phyloP scores from a whole-genome alignment of 805 yeast genomes.

The Hanseniaspora clermontiae region DNA sequence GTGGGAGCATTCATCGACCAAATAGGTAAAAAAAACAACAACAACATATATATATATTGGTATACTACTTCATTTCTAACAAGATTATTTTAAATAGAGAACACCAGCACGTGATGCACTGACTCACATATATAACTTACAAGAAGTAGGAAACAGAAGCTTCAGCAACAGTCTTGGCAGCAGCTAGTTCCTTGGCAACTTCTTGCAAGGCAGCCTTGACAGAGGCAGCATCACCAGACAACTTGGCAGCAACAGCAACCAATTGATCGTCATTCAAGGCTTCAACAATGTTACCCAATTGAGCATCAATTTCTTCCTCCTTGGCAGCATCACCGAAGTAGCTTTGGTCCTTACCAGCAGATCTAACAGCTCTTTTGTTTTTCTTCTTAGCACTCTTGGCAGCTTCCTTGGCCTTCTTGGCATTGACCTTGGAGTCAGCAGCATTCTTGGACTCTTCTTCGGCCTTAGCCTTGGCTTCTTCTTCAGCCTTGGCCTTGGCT shows the following conservation, averaged over 20 bases:
- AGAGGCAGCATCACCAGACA: conserved; percentile 41
- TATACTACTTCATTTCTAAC: too few species aligned
- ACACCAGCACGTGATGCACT: too few species aligned
- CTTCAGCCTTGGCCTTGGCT: conserved; percentile 75
- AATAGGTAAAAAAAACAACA: background rate
- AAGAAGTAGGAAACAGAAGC: conserved; percentile 43
- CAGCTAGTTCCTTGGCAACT: conserved; percentile 40
- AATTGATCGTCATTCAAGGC: conserved; percentile 68
- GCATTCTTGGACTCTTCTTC: conserved; percentile 60
- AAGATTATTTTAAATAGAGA: too few species aligned
- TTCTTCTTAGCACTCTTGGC: conserved; percentile 87
- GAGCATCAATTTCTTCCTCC: conserved; percentile 59
- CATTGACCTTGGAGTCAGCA: conserved; percentile 53
- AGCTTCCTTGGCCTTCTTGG: conserved; percentile 91
- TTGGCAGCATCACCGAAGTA: conserved; percentile 72
- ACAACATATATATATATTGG: too few species aligned
- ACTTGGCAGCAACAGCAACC: conserved; percentile 55
- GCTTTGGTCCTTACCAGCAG: conserved; percentile 64
- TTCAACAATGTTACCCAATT: conserved; percentile 67
- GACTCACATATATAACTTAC: conserved; percentile 17
- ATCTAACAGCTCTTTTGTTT: conserved; percentile 80
- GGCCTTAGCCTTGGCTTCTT: conserved; percentile 68
- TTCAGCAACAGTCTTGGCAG: conserved; percentile 44
- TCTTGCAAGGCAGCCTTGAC: conserved; percentile 50
- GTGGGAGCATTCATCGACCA: background rate